These are phyloP conservation scores for Pascua guehoae DNA, from an alignment of 1,284 basidiomycete genomes.

Conservation along the genomic window DNA sequence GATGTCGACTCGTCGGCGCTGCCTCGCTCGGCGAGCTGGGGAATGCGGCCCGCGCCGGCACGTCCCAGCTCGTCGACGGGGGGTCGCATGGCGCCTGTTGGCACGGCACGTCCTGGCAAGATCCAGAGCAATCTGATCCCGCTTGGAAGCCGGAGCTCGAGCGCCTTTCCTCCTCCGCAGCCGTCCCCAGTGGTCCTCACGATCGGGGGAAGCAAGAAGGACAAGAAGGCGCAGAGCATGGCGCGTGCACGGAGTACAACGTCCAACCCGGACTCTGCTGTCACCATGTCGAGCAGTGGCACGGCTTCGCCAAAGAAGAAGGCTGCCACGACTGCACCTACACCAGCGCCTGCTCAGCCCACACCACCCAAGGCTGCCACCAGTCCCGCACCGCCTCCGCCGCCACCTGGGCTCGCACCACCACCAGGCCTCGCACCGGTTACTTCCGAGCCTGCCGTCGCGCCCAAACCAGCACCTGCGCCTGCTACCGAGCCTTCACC, in stretches of 20 bases:
- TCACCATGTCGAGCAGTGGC: slow-evolving; percentile 23
- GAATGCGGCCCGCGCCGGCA: slow-evolving; percentile 22
- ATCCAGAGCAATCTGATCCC: slow-evolving; percentile 36
- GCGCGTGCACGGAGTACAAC: slow-evolving; percentile 34
- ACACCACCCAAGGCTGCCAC: slow-evolving; percentile 32
- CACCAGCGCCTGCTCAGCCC: background rate
- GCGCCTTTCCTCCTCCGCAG: slow-evolving; percentile 54
- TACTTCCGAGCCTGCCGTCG: background rate
- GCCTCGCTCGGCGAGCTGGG: slow-evolving; percentile 82
- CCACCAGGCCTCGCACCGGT: slow-evolving; percentile 13
- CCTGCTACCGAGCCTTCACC: slow-evolving; percentile 1
- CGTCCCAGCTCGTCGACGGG: slow-evolving; percentile 11
- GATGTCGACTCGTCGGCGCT: slow-evolving; percentile 54
- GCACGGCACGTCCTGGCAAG: slow-evolving; percentile 32
- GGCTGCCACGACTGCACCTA: slow-evolving; percentile 7
- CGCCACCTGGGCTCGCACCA: slow-evolving; percentile 17
- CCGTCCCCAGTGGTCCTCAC: slow-evolving; percentile 58
- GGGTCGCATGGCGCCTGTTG: slow-evolving; percentile 16
- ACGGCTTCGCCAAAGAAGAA: slow-evolving; percentile 43
- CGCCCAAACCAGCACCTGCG: background rate
- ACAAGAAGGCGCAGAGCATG: slow-evolving; percentile 28
- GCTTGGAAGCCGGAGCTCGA: slow-evolving; percentile 31
- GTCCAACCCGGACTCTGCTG: slow-evolving; percentile 24
- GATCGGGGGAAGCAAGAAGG: slow-evolving; percentile 20
- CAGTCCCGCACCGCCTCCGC: slow-evolving; percentile 55